phyloP scores from a whole-genome alignment of 176 grass and related monocot species.

The Lolium rigidum region DNA sequence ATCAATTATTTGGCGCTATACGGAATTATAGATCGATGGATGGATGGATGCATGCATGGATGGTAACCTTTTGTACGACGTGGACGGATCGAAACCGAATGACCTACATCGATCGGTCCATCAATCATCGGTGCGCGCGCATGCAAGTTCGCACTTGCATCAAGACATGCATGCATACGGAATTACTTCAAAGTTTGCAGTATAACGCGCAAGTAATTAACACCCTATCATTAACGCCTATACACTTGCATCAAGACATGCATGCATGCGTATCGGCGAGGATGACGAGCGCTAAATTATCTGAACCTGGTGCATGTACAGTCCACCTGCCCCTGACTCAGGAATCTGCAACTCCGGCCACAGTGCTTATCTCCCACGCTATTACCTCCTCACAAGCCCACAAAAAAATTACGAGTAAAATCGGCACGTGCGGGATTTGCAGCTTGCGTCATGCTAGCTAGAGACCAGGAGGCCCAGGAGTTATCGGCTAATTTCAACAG shows the following conservation, averaged over 20 bases:
- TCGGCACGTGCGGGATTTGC: neutral
- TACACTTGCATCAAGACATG: too few species aligned
- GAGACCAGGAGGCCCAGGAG: neutral
- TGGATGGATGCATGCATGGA: neutral
- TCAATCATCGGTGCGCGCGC: neutral
- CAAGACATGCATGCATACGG: too few species aligned
- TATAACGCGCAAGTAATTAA: too few species aligned
- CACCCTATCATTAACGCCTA: too few species aligned
- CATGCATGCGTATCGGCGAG: neutral
- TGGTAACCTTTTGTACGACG: neutral
- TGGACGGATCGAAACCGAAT: neutral
- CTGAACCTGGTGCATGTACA: neutral
- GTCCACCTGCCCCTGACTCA: too few species aligned
- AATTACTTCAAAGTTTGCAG: too few species aligned
- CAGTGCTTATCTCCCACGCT: too few species aligned
- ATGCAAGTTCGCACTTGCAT: too few species aligned
- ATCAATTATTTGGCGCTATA: slow-evolving; percentile 12
- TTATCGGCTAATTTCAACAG: slow-evolving; percentile 10
- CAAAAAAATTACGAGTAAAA: neutral
- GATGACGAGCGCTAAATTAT: neutral
- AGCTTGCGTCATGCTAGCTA: neutral
- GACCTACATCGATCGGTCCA: neutral
- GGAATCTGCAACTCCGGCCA: too few species aligned
- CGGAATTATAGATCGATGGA: neutral
- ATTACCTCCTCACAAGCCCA: too few species aligned